Conservation (phyloP, 2,329 filamentous ascomycete genomes). For the Fusarium praegraminearum region DNA sequence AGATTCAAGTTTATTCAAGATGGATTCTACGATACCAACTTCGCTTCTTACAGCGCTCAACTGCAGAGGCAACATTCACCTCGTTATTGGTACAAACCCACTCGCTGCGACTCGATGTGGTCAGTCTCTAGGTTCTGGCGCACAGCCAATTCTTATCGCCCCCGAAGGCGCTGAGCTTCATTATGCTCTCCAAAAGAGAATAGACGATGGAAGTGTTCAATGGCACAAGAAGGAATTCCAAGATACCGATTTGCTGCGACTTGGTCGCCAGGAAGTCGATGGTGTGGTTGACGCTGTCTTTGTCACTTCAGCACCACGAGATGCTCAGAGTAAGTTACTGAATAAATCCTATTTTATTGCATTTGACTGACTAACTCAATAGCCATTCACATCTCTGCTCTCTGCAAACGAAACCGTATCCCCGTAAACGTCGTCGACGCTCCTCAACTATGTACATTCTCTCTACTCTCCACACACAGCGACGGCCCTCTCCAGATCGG, state of each 20-base stretch:
- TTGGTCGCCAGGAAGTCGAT: constrained; percentile 85
- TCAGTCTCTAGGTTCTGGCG: constrained; percentile 85
- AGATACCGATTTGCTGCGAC: constrained; percentile 76
- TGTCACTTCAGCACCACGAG: constrained; percentile 72
- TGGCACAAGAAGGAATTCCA: constrained; percentile 76
- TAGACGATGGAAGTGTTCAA: constrained; percentile 74
- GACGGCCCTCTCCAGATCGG: constrained; percentile 95
- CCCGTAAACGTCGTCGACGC: constrained; percentile 94
- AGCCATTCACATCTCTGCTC: constrained; percentile 76
- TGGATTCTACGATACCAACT: constrained; percentile 31
- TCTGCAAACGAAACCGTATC: constrained; percentile 84
- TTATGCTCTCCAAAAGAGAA: constrained; percentile 68
- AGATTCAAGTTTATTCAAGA: constrained; percentile 3
- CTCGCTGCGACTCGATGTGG: constrained; percentile 86
- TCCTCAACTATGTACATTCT: constrained; percentile 88
- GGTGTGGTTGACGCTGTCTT: constrained; percentile 91
- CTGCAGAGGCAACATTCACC: constrained; percentile 77
- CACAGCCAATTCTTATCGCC: constrained; percentile 81
- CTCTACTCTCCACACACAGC: constrained; percentile 86
- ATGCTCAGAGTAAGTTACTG: constrained; percentile 54
- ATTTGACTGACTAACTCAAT: neutral
- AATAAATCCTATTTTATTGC: too few relatives aligned
- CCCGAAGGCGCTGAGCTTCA: constrained; percentile 71
- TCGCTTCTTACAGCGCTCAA: constrained; percentile 80
- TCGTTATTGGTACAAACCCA: constrained; percentile 87